These are phyloP conservation scores for Cornus suecica DNA, from an alignment of 148 eudicot species.

Conservation along the genomic window DNA sequence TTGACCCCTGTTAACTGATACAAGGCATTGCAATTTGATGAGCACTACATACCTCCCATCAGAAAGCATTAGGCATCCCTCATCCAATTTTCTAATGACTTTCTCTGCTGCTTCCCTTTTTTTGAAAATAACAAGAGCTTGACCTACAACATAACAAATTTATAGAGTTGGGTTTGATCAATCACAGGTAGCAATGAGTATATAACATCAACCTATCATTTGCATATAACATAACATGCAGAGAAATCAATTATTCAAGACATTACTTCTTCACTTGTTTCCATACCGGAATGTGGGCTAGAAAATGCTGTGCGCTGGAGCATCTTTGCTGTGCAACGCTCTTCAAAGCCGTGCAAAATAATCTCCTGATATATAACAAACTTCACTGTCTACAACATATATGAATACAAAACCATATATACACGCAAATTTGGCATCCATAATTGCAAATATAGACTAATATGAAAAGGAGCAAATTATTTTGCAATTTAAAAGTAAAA, in stretches of 20 bases:
- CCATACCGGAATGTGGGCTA: conserved; percentile 60
- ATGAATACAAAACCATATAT: neutral
- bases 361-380: conserved; percentile 49
- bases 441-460: no score
- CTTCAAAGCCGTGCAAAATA: conserved; percentile 52
- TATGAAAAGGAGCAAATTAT: no score
- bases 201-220: neutral
- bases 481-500: no score
- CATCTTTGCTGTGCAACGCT: conserved; percentile 56
- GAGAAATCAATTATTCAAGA: neutral
- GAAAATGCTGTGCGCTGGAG: conserved; percentile 44
- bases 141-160: conserved; percentile 31
- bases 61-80: conserved; percentile 57
- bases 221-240: neutral
- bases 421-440: no score
- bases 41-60: conserved; percentile 45
- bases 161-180: neutral
- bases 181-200: neutral
- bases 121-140: conserved; percentile 53
- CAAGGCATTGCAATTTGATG: neutral
- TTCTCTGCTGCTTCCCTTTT: conserved; percentile 43
- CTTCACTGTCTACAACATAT: neutral
- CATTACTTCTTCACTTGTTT: neutral
- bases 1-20: neutral
- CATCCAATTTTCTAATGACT: conserved; percentile 36